These are phyloP conservation scores for Aegilops bicornis DNA, from an alignment of 176 grass and related monocot species.

Conservation along the genomic window DNA sequence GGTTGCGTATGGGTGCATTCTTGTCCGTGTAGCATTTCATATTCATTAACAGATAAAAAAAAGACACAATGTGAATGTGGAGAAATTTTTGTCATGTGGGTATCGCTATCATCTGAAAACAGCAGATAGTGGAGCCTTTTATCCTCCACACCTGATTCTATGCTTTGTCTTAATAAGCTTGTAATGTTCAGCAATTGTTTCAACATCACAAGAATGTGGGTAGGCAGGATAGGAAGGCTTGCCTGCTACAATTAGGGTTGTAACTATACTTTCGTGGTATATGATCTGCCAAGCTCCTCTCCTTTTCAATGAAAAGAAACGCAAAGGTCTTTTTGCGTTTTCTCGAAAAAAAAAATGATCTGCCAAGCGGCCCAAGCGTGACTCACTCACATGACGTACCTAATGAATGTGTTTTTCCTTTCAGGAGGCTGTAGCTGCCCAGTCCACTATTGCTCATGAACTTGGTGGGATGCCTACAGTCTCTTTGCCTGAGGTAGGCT, in stretches of 20 bases:
- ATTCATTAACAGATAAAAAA: neutral
- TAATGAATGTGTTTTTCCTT: slow-evolving; percentile 32
- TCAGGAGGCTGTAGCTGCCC: slow-evolving; percentile 83
- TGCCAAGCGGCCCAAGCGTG: neutral
- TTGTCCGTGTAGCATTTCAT: neutral
- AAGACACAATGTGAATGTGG: neutral
- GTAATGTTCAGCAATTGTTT: neutral
- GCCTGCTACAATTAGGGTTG: neutral
- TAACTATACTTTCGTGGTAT: neutral
- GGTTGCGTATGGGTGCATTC: neutral
- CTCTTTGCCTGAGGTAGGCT: slow-evolving; percentile 49
- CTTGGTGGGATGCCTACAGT: slow-evolving; percentile 58
- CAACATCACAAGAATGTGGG: neutral
- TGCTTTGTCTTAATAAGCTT: neutral
- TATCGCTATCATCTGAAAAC: neutral
- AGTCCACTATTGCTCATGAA: slow-evolving; percentile 63
- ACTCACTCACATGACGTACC: neutral
- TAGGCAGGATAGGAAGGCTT: neutral
- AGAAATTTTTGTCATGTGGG: neutral
- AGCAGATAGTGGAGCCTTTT: neutral
- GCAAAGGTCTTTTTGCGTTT: no score
- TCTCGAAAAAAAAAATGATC: no score
- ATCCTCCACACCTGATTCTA: neutral
- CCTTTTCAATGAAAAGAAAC: no score
- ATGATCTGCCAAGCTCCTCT: no score